Conservation (phyloP, 768 basidiomycete species). For the Butyriboletus loyo region DNA sequence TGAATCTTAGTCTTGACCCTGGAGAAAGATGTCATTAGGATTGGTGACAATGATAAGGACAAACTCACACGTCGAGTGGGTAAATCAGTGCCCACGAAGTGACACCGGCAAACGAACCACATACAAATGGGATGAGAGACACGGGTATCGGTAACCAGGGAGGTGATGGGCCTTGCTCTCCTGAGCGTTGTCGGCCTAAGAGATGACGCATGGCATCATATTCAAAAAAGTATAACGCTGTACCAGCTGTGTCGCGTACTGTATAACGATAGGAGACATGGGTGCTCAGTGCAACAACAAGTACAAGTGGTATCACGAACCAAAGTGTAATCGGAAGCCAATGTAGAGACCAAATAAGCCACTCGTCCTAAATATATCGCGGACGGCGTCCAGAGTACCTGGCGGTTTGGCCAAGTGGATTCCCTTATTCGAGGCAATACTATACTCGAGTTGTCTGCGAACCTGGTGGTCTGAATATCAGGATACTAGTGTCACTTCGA, state of each 20-base stretch:
- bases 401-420: constrained; percentile 71
- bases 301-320: constrained; percentile 40
- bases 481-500: neutral
- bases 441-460: constrained; percentile 87
- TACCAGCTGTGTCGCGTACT: constrained; percentile 90
- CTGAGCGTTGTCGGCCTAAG: constrained; percentile 70
- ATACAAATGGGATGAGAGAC: constrained; percentile 84
- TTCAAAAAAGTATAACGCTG: constrained; percentile 89
- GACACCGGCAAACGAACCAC: constrained; percentile 88
- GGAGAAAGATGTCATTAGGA: constrained; percentile 8
- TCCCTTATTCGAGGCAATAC: constrained; percentile 82
- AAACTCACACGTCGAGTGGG: constrained; percentile 83
- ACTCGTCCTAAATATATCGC: constrained; percentile 65
- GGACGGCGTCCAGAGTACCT: constrained; percentile 72
- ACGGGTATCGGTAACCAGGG: constrained; percentile 79
- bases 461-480: constrained; percentile 48
- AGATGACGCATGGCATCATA: constrained; percentile 91
- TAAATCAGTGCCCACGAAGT: constrained; percentile 90
- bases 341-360: constrained; percentile 72
- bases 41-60: neutral
- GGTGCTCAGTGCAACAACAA: neutral
- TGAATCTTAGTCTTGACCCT: constrained; percentile 97
- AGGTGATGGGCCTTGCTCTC: constrained; percentile 81
- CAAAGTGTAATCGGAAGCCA: constrained; percentile 83
- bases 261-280: constrained; percentile 7